Conservation (phyloP, 78 protist species). For the Planoprotostelium fungivorum region DNA sequence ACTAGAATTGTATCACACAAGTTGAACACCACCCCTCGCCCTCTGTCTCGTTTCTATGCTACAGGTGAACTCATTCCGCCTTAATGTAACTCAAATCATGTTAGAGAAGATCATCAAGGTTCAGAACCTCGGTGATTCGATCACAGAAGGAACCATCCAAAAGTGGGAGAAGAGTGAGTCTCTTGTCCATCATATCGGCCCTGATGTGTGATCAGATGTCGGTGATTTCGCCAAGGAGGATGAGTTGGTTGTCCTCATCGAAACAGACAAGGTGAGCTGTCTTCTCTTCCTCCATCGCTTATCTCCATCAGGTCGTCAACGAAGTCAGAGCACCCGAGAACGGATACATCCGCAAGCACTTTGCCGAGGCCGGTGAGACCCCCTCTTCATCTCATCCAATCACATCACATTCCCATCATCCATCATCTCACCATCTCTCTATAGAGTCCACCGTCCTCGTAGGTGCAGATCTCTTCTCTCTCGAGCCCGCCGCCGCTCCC, state of each 20-base stretch:
- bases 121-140: conserved; percentile 66
- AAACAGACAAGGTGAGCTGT: conserved; percentile 89
- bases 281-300: too few species aligned
- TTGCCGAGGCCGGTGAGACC: conserved; percentile 68
- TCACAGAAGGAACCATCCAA: conserved; percentile 54
- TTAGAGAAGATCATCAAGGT: conserved; percentile 46
- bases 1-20: too few species aligned
- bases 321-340: conserved; percentile 77
- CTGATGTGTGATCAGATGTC: conserved; percentile 14
- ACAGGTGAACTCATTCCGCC: too few species aligned
- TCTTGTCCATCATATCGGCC: not conserved
- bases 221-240: conserved; percentile 83
- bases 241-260: conserved; percentile 73
- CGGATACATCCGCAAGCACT: conserved; percentile 62
- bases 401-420: not conserved
- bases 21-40: too few species aligned
- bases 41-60: too few species aligned
- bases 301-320: not conserved
- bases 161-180: conserved; percentile 53
- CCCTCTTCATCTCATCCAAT: not conserved
- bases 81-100: too few species aligned
- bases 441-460: not conserved
- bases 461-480: not conserved
- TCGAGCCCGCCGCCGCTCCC: conserved; percentile 30
- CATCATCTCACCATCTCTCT: not conserved